Base-by-base conservation (phyloP, 441 rosid species). In the Capsella rubella region DNA sequence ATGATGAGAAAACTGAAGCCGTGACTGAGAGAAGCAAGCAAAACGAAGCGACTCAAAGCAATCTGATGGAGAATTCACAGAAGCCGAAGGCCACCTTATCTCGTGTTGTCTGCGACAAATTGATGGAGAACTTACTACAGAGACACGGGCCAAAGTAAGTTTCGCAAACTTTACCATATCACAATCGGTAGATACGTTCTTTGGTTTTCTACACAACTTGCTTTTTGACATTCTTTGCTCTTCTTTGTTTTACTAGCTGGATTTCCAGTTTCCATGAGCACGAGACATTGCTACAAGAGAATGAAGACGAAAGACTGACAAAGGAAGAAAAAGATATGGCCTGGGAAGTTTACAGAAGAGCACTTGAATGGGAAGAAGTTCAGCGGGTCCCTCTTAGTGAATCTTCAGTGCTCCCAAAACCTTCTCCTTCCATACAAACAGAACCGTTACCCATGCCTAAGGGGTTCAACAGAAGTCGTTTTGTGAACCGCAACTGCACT, bases 281-380 rank as follows among this genome's bases (percentile, higher is more conserved):
- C 12, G 98, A 96, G 87, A 93, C 98, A 4, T 93, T 93, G 72
- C 69, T 96, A 82, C 98, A 93, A 93, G 99, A 96, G 87, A 96
- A 96, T 8, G 99, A 96, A 81, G 98, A 93, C 60, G 99, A 96
- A 79, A 96, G 84, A 79, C 87, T 96, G 7, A 86, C 98, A 0
- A 96, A 96, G 85, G 99, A 96, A 84, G 99, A 96, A 80, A 93
- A 96, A 80, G 99, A 96, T 83, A 90, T 90, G 95, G 99, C 99
- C 37, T 96, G 99, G 99, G 99, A 96, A 87, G 96, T 96, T 28
- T 90, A 83, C 61, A 83, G 67, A 66, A 88, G 81, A 81, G 79
- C 96, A 25, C 64, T 93, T 52, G 91, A 90, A 66, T 93, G 97
- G 97, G 96, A 92, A 74, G 97, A 96, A 84, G 98, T 96, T 76